phyloP scores from a whole-genome alignment of 2,329 filamentous ascomycete species.

The Truncatella angustata region DNA sequence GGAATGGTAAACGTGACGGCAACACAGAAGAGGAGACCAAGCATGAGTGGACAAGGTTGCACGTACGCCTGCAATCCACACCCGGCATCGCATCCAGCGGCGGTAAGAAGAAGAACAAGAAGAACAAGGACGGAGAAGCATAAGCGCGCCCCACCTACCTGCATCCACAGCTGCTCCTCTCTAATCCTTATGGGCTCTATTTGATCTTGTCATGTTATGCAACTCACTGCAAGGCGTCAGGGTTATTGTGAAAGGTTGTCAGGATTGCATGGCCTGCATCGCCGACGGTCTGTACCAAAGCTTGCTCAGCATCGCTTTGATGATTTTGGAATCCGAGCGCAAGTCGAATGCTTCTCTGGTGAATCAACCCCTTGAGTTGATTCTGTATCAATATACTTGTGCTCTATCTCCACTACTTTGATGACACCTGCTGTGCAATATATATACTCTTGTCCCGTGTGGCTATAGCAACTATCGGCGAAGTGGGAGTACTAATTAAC shows the following conservation, averaged over 20 bases:
- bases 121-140: conserved; percentile 43
- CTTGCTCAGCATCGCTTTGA: not conserved
- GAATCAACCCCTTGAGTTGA: not conserved
- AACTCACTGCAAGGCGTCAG: conserved; percentile 33
- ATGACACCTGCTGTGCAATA: not conserved
- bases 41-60: conserved; percentile 82
- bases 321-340: not conserved
- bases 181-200: conserved; percentile 13
- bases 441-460: not conserved
- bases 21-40: conserved; percentile 58
- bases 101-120: conserved; percentile 69
- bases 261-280: conserved; percentile 18
- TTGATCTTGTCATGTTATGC: conserved; percentile 32
- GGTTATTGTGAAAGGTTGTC: conserved; percentile 44
- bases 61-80: conserved; percentile 74
- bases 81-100: conserved; percentile 38
- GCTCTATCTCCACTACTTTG: not conserved
- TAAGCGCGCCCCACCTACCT: conserved; percentile 26
- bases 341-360: not conserved
- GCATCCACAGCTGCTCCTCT: conserved; percentile 37
- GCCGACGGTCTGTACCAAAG: not conserved
- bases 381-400: conserved; percentile 4
- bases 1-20: conserved; percentile 46
- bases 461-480: too few relatives aligned
- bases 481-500: too few relatives aligned